These are phyloP conservation scores for Saccharomyces hybrid DNA, from an alignment of 1,139 yeast species.

Conservation along the genomic window DNA sequence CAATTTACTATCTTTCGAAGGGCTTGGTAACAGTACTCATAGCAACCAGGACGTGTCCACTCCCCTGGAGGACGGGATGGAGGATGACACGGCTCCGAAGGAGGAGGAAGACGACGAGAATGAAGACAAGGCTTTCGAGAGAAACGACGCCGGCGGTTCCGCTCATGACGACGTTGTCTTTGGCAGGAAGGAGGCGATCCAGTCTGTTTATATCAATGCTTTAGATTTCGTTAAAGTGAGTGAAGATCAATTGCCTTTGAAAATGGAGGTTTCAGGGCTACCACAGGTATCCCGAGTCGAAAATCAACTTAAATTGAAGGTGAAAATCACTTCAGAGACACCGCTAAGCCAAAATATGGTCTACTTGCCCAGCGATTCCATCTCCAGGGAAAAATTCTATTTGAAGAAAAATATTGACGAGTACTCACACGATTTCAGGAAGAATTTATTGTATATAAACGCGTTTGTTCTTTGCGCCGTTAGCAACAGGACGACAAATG, in stretches of 20 bases:
- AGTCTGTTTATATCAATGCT: constrained; percentile 16
- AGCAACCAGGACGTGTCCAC: background rate
- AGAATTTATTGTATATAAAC: constrained; percentile 54
- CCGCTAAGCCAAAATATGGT: constrained; percentile 26
- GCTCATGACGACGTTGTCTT: constrained; percentile 13
- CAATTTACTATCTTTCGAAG: background rate
- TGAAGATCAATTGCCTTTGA: constrained; percentile 45
- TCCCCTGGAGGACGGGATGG: background rate
- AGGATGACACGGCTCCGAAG: background rate
- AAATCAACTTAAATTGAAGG: constrained; percentile 77
- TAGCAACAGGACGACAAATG: constrained; percentile 50
- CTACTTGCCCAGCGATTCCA: constrained; percentile 78
- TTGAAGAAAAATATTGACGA: constrained; percentile 40
- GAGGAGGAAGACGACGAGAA: background rate
- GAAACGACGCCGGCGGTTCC: constrained; percentile 16
- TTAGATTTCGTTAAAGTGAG: constrained; percentile 21
- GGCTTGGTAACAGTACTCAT: background rate
- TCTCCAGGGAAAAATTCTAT: constrained; percentile 78
- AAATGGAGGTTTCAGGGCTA: constrained; percentile 49
- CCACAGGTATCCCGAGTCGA: constrained; percentile 86
- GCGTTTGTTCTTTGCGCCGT: constrained; percentile 52
- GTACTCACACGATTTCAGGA: constrained; percentile 41
- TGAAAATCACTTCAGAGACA: constrained; percentile 55
- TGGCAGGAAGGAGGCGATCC: constrained; percentile 22
- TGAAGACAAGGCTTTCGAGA: background rate